A percentile compares a stretch with the other conserved stretches of the same genome.
phyloP scores from a whole-genome alignment of 1,284 basidiomycete genomes.

The Laetiporus sulphureus region DNA sequence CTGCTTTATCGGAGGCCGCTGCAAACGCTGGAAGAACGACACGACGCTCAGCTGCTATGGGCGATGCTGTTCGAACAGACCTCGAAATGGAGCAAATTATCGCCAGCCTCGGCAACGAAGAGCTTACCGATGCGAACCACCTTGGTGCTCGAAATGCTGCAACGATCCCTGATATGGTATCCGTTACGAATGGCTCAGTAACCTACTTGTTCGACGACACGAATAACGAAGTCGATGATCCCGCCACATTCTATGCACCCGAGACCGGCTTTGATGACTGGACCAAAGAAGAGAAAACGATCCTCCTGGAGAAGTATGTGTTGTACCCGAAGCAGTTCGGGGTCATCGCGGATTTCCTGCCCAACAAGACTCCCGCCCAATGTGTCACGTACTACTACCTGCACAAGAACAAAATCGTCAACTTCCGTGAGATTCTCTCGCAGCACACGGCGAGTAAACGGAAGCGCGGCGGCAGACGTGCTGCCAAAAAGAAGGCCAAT shows the following conservation, averaged over 20 bases:
- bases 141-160: constrained; percentile 88
- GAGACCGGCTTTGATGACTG: constrained; percentile 72
- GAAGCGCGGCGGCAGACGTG: constrained; percentile 47
- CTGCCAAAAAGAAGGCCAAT: constrained; percentile 70
- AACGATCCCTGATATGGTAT: constrained; percentile 87
- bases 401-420: constrained; percentile 84
- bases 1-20: constrained; percentile 38
- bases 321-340: constrained; percentile 93
- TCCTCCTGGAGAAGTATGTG: constrained; percentile 80
- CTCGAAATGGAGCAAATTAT: constrained; percentile 97
- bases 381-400: constrained; percentile 95
- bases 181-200: constrained; percentile 54
- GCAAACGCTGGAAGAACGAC: constrained; percentile 59
- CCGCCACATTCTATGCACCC: constrained; percentile 72
- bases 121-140: constrained; percentile 85
- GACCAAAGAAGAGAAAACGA: constrained; percentile 81
- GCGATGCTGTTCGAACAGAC: constrained; percentile 91
- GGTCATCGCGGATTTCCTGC: constrained; percentile 73
- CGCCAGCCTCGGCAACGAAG: constrained; percentile 87
- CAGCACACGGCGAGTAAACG: constrained; percentile 61
- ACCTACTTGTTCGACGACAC: constrained; percentile 77
- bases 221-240: constrained; percentile 77
- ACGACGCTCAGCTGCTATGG: constrained; percentile 69
- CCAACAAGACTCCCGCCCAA: constrained; percentile 83
- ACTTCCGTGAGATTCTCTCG: constrained; percentile 74